Evolutionary conservation across 345 rosid genomes (phyloP), one percentile per base, ranked within the genome.

Genomic region (Microthlaspi erraticum): DNA sequence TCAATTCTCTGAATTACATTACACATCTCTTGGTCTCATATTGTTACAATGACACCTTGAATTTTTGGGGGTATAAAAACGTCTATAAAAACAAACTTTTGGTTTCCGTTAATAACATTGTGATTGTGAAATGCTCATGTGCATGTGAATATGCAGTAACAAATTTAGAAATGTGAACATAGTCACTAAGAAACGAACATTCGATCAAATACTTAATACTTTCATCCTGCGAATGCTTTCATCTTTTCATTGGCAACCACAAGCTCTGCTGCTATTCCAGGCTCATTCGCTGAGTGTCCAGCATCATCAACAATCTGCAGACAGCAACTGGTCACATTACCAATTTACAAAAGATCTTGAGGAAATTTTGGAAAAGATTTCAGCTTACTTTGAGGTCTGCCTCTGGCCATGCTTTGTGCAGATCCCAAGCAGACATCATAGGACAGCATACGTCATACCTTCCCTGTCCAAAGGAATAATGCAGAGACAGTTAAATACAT

Each of bases 381-480:
- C 12, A 42, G 53, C 11, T 64, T 81, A 89, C 99, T 93, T 83
- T 88, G 36, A 94, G 82, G 18, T 88, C 93, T 60, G 96, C 96
- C 83, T 91, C 98, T 19, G 96, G 96, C 96, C 94, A 94, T 71
- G 90, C 88, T 83, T 79, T 94, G 68, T 88, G 99, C 66, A 91
- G 90, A 87, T 94, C 99, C 99, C 99, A 91, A 70, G 99, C 99
- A 51, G 99, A 94, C 95, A 94, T 89, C 95, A 94, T 89, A 14
- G 99, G 99, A 77, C 97, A 89, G 64, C 93, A 85, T 16, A 88
- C 78, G 54, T 94, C 99, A 77, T 91, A 91, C 82, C 98, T 88
- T 75, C 99, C 99, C 99, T 91, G 87, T 82, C 63, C 81, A 79
- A 68, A 56, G 23, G 36, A 20, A 76, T 55, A 19, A 50, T 18